Base-by-base conservation (phyloP, 2,329 filamentous ascomycete species). In the Colletotrichum sp. region DNA sequence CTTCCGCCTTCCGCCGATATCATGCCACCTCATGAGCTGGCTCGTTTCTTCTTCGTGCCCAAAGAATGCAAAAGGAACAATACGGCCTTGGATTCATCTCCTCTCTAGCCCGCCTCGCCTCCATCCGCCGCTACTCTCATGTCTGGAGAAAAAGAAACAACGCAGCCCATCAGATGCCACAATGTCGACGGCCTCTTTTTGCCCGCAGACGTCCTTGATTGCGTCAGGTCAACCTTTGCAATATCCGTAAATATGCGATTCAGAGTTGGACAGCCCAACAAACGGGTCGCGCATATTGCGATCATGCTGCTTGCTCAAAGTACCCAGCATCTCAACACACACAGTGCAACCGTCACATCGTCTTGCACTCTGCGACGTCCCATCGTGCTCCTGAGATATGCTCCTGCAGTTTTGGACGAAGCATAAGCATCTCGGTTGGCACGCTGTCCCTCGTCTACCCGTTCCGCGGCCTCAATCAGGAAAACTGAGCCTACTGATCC, bases 291-390 rank as follows among this genome's bases (percentile, higher is more conserved):
- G 28, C n/a, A 32, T 63, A 32, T 9, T 64, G 30, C 21, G 8
- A 39, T 52, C 44, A 52, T 66, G 66, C 30, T 39, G 39, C 16
- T 32, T 39, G 39, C 16, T 32, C 57, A 57, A 65, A n/a, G 57
- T 71, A 69, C 71, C 24, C 64, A 15, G 39, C 24, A 15, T 57
- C 13, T 28, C 30, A 34, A 57, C 57, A 52, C 71, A 74, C 30
- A 70, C 71, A 68, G 63, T 72, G 62, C 69, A 72, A 76, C 69
- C 39, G 63, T 76, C 69, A 57, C 55, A 72, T 72, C 60, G 69
- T 32, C 52, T 30, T 52, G 68, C 72, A 66, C 34, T 18, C 68
- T 66, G 52, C 72, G 52, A 71, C 72, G 62, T 66, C 68, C 68
- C 62, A 57, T 60, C 67, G 24, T 30, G 26, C 68, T 66, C 30